Evolutionary conservation across 495 filamentous ascomycete genomes (phyloP), one percentile per base, ranked within the genome.

Genomic region (Lasiosphaeria miniovina): DNA sequence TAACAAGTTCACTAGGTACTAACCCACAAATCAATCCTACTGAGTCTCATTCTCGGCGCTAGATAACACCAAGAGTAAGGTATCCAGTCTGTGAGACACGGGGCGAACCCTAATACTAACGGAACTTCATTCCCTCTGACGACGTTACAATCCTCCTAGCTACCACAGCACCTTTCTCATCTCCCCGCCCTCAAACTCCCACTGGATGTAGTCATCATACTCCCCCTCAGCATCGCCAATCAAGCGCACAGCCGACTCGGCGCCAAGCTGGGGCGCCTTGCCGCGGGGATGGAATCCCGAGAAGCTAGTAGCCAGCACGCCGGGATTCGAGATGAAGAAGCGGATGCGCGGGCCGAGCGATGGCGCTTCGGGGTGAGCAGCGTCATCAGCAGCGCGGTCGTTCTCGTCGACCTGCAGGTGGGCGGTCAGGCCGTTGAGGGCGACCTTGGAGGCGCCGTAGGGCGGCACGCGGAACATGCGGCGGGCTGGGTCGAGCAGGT

Each of bases 141-240:
- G n/a, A n/a, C n/a, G n/a, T n/a, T n/a, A n/a, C n/a, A n/a, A n/a
- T n/a, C n/a, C n/a, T 24, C 24, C 24, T 2, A 24, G 24, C 24
- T 36, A 55, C 52, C 52, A 55, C 35, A 36, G 52, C 12, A 55
- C 52, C 38, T 14, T 55, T n/a, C 24, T 55, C 52, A 55, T 55
- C 52, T 55, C 38, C 35, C 11, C 52, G 7, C 52, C 52, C n/a
- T 41, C 52, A 15, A 4, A 55, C 52, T 55, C 52, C 52, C 11
- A 55, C 12, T 17, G 31, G 7, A 11, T 41, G n/a, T 17, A 9
- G 9, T 17, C 52, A 2, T 31, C 35, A 3, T 6, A 55, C 7
- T 31, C 32, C 0, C 3, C 36, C 36, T 55, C 52, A 3, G 40
- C 52, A 40, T 41, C 35, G 4, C 7, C 35, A 33, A 36, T 36